Percentiles rank a stretch among this genome's conserved stretches.
These are phyloP conservation scores for Diaporthe ilicicola DNA, from an alignment of 2,329 filamentous ascomycete species.

Conservation along the genomic window DNA sequence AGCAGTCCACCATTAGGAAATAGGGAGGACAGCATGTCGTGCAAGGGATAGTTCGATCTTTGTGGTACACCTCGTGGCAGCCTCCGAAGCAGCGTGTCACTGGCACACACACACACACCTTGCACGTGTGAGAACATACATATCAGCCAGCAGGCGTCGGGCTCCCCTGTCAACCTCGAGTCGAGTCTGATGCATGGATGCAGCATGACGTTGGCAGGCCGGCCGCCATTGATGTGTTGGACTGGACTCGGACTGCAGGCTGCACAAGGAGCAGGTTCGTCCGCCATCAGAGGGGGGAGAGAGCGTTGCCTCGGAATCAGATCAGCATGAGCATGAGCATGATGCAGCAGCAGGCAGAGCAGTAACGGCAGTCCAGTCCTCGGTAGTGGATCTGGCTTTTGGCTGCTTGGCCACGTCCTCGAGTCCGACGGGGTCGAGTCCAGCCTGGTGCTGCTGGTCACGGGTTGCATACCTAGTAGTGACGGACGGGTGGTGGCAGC, in stretches of 20 bases:
- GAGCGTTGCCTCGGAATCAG: background rate
- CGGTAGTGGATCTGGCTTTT: background rate
- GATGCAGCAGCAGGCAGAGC: background rate
- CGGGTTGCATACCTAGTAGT: background rate
- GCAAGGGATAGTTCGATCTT: conserved; percentile 25
- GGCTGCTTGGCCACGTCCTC: background rate
- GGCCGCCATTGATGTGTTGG: conserved; percentile 22
- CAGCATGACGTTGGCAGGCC: conserved; percentile 31
- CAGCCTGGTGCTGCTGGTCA: background rate
- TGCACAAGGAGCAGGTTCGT: conserved; percentile 1
- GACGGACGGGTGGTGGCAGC: conserved; percentile 14
- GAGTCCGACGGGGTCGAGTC: conserved; percentile 13
- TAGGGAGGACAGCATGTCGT: conserved; percentile 22
- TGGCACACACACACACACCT: background rate
- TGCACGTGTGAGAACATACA: conserved; percentile 2
- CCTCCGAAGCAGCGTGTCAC: background rate
- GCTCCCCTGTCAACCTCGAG: background rate
- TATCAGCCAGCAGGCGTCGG: background rate
- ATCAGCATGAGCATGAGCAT: no score
- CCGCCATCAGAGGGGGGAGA: background rate
- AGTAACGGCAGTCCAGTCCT: background rate
- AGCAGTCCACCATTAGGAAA: background rate
- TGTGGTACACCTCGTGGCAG: conserved; percentile 31
- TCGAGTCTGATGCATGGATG: background rate
- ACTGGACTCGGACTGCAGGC: conserved; percentile 30